phyloP scores from a whole-genome alignment of 208 protist species.

The Trypanosoma conorhini region DNA sequence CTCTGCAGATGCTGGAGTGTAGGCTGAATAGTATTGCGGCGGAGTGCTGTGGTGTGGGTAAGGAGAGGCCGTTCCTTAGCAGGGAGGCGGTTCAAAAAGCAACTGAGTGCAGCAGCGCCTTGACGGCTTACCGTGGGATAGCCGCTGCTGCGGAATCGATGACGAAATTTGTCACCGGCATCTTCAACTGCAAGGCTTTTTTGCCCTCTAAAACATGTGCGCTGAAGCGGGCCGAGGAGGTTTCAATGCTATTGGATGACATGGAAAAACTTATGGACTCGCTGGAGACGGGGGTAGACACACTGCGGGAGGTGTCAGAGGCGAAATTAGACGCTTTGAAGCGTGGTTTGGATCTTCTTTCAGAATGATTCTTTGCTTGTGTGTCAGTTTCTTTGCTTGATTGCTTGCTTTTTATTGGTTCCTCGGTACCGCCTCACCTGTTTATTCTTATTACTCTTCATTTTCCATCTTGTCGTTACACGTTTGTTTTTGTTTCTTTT shows the following conservation, averaged over 20 bases:
- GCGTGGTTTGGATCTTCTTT: constrained; percentile 9
- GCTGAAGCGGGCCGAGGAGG: constrained; percentile 9
- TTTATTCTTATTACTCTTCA: neutral
- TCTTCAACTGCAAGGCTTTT: neutral
- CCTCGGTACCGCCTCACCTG: neutral
- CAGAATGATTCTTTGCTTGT: constrained; percentile 1
- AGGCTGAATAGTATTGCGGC: constrained; percentile 4
- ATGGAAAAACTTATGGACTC: constrained; percentile 17
- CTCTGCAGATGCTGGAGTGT: constrained; percentile 4
- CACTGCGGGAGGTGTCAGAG: constrained; percentile 1
- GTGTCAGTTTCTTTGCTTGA: neutral
- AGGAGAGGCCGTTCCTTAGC: neutral
- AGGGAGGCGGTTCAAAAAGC: constrained; percentile 14
- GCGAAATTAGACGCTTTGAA: constrained; percentile 6
- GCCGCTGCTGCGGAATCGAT: constrained; percentile 16
- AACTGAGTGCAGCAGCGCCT: neutral
- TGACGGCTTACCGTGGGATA: constrained; percentile 8
- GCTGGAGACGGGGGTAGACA: constrained; percentile 12
- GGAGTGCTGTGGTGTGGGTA: neutral
- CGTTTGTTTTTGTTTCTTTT: neutral
- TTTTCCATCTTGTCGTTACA: neutral
- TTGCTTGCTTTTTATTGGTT: neutral
- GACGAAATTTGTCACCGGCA: neutral
- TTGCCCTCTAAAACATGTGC: neutral
- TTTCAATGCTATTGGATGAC: constrained; percentile 22